Evolutionary conservation across 1,284 basidiomycete species (phyloP).

Genomic region (Boletus semigastroideus): DNA sequence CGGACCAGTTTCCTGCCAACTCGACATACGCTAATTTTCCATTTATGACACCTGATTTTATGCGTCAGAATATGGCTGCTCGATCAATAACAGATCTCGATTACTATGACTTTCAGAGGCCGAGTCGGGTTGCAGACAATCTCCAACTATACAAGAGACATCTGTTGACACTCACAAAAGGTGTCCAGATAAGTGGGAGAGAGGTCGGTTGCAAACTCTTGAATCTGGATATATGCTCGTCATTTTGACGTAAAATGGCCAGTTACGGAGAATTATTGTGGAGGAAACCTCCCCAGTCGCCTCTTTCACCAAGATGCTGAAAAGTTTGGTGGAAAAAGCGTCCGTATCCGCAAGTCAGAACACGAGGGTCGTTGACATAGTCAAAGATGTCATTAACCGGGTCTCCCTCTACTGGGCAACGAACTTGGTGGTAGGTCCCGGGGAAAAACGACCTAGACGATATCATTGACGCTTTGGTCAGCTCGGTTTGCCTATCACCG

Average conservation of each 20-base stretch:
- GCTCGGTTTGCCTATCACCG: conserved; percentile 65
- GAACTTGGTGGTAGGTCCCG: conserved; percentile 52
- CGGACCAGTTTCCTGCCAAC: conserved; percentile 59
- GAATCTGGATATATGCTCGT: conserved; percentile 38
- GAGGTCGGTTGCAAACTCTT: conserved; percentile 19
- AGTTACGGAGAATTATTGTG: conserved; percentile 15
- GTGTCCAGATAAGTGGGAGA: not conserved
- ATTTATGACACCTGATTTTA: conserved; percentile 52
- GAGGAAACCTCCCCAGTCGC: conserved; percentile 9
- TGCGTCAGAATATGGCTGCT: conserved; percentile 17
- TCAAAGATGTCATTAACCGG: conserved; percentile 70
- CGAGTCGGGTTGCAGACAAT: not conserved
- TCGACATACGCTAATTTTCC: conserved; percentile 68
- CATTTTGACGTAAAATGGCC: conserved; percentile 4
- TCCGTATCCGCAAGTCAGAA: conserved; percentile 34
- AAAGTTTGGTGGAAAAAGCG: conserved; percentile 13
- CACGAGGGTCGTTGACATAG: conserved; percentile 58
- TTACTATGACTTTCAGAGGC: conserved; percentile 27
- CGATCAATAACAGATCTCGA: conserved; percentile 7
- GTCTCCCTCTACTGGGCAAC: conserved; percentile 67
- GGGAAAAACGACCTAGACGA: not conserved
- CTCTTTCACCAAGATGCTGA: conserved; percentile 15
- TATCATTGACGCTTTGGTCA: conserved; percentile 30
- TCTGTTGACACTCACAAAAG: conserved; percentile 19
- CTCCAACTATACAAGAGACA: conserved; percentile 19